Evolutionary conservation across 2,329 filamentous ascomycete species (phyloP), one percentile per base, ranked within the genome.

Genomic region (Monilinia fructigena): DNA sequence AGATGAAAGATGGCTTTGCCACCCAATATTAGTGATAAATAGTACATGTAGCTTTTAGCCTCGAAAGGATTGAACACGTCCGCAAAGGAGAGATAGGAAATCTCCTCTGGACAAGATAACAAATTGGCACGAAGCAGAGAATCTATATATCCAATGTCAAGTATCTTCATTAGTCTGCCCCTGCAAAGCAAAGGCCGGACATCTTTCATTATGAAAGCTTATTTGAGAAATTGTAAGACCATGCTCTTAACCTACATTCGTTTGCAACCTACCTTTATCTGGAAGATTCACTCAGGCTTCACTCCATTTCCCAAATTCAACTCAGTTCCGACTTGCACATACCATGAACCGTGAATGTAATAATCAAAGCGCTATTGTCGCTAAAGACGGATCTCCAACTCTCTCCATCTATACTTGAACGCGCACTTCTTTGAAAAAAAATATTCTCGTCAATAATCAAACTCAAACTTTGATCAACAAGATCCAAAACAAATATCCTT

Each of bases 131-230:
- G 12, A 42, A 42, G 40, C 40, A 5, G 40, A 42, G 40, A 4
- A 16, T 42, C 40, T 42, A 42, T 4, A 16, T 18, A 42, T 42
- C 11, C 40, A 42, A 16, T 16, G 12, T 42, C 40, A 16, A 42
- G 40, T 2, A 42, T 42, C 40, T 14, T 40, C 40, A 42, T 40
- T 12, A 11, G 14, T 42, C 16, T 42, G 12, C 40, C 40, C 12
- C 11, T 38, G 0, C 4, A 14, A 11, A 26, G 5, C 0, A 6
- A 10, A 0, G 4, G 26, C 8, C 23, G 4, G 1, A 26, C 0
- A 61, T 10, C 14, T 1, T 26, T 18, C 31, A 40, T 50, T 5
- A 8, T 23, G 16, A 0, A 26, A 6, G 4, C 20, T 2, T 16
- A 0, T 20, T 7, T 2, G 2, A 38, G 35, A 20, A 45, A 50